phyloP scores from a whole-genome alignment of 2,329 filamentous ascomycete genomes.

The Graphilbum ipis-grandicollis region DNA sequence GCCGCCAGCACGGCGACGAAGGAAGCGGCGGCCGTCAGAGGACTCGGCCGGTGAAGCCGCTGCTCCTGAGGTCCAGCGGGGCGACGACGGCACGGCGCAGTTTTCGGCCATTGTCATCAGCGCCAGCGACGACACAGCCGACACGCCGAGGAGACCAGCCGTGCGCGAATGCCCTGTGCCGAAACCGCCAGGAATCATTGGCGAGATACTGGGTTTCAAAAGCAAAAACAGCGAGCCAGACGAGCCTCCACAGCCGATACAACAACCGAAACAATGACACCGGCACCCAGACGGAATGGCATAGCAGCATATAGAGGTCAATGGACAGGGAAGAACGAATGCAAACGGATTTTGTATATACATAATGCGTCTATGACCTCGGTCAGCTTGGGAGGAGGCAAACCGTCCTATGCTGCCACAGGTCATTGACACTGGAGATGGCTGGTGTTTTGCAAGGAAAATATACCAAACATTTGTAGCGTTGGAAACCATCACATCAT shows the following conservation, averaged over 20 bases:
- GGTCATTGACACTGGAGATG: too few species aligned
- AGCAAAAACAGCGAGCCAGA: background rate
- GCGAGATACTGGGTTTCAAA: constrained; percentile 42
- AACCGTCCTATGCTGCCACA: too few species aligned
- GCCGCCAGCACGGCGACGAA: constrained; percentile 19
- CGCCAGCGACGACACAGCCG: constrained; percentile 21
- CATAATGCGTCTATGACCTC: too few species aligned
- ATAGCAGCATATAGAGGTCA: too few species aligned
- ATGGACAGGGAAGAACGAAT: too few species aligned
- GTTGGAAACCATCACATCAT: too few species aligned
- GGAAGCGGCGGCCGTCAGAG: constrained; percentile 12
- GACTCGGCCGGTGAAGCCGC: constrained; percentile 7
- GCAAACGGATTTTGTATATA: too few species aligned
- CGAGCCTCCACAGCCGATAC: background rate
- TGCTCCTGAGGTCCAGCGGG: constrained; percentile 19
- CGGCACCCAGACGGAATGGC: too few species aligned
- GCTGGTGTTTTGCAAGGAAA: too few species aligned
- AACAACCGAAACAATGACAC: too few species aligned
- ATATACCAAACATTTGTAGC: too few species aligned
- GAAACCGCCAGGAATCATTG: constrained; percentile 55
- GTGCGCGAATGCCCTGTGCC: constrained; percentile 74
- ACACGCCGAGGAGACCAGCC: constrained; percentile 20
- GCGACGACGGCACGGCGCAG: constrained; percentile 28
- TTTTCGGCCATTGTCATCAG: constrained; percentile 23
- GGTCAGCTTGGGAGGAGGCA: too few species aligned